These are phyloP conservation scores for Lactarius indigo DNA, from an alignment of 768 basidiomycete species.

Conservation along the genomic window DNA sequence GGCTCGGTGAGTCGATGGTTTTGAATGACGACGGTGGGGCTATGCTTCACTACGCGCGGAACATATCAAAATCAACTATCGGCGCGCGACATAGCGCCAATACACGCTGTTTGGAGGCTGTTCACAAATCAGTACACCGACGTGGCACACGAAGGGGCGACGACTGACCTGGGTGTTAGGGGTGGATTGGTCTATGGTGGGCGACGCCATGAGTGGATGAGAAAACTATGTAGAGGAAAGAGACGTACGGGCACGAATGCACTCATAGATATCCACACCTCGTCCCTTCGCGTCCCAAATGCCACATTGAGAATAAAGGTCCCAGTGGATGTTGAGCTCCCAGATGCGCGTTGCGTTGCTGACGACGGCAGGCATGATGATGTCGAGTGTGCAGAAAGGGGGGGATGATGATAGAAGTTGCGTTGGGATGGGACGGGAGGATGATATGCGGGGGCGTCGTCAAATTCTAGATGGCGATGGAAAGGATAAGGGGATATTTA, in stretches of 20 bases:
- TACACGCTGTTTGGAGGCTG: constrained; percentile 44
- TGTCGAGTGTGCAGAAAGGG: constrained; percentile 7
- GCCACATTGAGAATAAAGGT: constrained; percentile 62
- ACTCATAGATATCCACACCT: constrained; percentile 76
- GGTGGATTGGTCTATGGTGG: constrained; percentile 53
- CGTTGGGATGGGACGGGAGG: constrained; percentile 10
- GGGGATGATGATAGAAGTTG: background rate
- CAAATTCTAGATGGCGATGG: constrained; percentile 8
- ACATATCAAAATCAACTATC: constrained; percentile 29
- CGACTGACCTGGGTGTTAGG: constrained; percentile 42
- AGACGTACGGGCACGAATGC: constrained; percentile 61
- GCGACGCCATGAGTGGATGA: constrained; percentile 10
- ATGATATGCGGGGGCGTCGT: constrained; percentile 8
- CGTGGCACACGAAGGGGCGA: background rate
- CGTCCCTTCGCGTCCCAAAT: constrained; percentile 65
- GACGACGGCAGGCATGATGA: constrained; percentile 45
- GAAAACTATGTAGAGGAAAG: background rate
- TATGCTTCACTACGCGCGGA: constrained; percentile 10
- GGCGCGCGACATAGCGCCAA: constrained; percentile 48
- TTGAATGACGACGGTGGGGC: constrained; percentile 11
- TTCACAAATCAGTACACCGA: constrained; percentile 8
- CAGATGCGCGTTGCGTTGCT: constrained; percentile 66
- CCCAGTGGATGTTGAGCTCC: constrained; percentile 67
- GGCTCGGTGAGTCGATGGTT: constrained; percentile 6
- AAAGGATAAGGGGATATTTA: constrained; percentile 21